These are phyloP conservation scores for Hemisphaericaspora xylanilytica DNA, from an alignment of 1,139 yeast species.

Conservation along the genomic window DNA sequence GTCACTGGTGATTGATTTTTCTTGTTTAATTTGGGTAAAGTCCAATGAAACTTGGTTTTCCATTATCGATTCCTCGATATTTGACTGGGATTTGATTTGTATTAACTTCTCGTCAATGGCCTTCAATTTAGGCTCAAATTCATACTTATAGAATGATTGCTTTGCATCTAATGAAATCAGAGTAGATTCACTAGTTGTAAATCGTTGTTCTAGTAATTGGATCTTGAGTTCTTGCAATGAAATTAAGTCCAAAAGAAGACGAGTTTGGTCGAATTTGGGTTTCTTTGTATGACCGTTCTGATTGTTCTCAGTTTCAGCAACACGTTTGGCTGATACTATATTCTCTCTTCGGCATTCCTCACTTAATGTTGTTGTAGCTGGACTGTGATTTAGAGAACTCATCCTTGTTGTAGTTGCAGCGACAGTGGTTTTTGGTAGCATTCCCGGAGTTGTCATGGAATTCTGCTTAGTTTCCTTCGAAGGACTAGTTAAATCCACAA, in stretches of 20 bases:
- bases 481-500: conserved; percentile 1
- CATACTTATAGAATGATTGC: conserved; percentile 22
- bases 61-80: background rate
- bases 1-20: background rate
- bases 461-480: background rate
- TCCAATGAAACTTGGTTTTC: background rate
- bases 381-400: too few species aligned
- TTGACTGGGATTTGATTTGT: background rate
- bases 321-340: background rate
- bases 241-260: conserved; percentile 5
- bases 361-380: too few species aligned
- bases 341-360: too few species aligned
- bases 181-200: conserved; percentile 31
- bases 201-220: conserved; percentile 26
- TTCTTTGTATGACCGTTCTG: background rate
- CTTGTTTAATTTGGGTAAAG: background rate
- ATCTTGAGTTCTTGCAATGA: conserved; percentile 25
- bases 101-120: conserved; percentile 11
- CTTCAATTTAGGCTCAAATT: conserved; percentile 22
- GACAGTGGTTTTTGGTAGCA: background rate
- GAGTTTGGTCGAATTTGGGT: background rate
- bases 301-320: background rate
- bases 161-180: conserved; percentile 37
- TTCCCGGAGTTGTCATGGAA: background rate
- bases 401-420: background rate